Evolutionary conservation across 2,329 filamentous ascomycete species (phyloP).

Genomic region (Fusarium fracticaudum): DNA sequence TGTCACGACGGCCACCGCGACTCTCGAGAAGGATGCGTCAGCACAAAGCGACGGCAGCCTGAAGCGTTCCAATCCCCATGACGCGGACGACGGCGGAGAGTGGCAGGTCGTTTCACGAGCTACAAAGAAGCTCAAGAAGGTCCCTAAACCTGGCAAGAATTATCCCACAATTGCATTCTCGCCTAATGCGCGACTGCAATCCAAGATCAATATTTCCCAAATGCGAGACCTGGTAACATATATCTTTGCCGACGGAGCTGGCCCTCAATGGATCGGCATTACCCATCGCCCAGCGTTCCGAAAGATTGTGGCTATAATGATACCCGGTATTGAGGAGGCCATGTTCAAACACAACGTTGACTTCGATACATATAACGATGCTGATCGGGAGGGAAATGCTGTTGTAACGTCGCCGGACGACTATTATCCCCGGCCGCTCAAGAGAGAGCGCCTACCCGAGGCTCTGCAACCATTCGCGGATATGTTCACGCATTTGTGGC

Average conservation of each 20-base stretch:
- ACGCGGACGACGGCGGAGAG: conserved; percentile 53
- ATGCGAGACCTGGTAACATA: conserved; percentile 72
- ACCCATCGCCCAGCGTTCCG: conserved; percentile 70
- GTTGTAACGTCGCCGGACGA: conserved; percentile 63
- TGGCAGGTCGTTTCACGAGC: conserved; percentile 67
- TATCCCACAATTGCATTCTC: conserved; percentile 71
- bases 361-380: conserved; percentile 57
- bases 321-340: conserved; percentile 87
- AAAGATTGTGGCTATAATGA: conserved; percentile 90
- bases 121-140: conserved; percentile 69
- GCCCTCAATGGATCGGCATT: conserved; percentile 73
- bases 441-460: conserved; percentile 60
- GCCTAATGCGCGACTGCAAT: conserved; percentile 65
- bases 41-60: conserved; percentile 52
- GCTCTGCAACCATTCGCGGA: conserved; percentile 75
- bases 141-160: conserved; percentile 63
- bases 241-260: conserved; percentile 71
- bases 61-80: conserved; percentile 61
- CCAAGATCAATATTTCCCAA: conserved; percentile 70
- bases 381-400: conserved; percentile 43
- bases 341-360: conserved; percentile 79
- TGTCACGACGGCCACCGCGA: conserved; percentile 6
- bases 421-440: conserved; percentile 66
- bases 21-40: conserved; percentile 24
- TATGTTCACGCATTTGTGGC: conserved; percentile 91